Evolutionary conservation across 768 basidiomycete species (phyloP), one percentile per base, ranked within the genome.

Genomic region (Boletus tylopilopsis): DNA sequence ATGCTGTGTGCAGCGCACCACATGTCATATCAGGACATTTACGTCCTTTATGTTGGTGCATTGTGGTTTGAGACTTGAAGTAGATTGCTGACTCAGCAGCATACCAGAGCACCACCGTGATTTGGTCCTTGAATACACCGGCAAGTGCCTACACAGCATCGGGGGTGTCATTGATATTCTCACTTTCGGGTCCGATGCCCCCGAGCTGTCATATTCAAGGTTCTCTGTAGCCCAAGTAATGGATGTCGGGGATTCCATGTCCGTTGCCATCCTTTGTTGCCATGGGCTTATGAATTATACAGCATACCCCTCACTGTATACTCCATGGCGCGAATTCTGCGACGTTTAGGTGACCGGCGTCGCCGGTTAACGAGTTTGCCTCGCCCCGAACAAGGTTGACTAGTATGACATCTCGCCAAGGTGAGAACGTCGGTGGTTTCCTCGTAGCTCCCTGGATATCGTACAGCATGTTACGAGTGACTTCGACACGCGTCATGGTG

Each of bases 391-490:
- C 23, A 51, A 40, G 40, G 30, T 27, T 40, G 32, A 37, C 22
- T 46, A n/a, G n/a, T n/a, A 6, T 19, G 23, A 49, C 37, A 9
- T 21, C 36, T 51, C 40, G 42, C 25, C 27, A 47, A 46, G 45
- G 48, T 43, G 32, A 54, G 54, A 47, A 49, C 18, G 30, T 42
- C 58, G 55, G 56, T 42, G 33, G 45, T 51, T 63, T 49, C 50
- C 39, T 51, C 24, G 29, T 19, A 42, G 32, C 48, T 36, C 37
- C 48, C 43, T 18, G 36, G 16, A 35, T 24, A 35, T 25, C 34
- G 21, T 55, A 63, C 59, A 56, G 56, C 50, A 55, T 45, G 11
- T 7, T 42, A 30, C 9, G 34, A 33, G 11, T 36, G 29, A 3
- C 46, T 44, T 51, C 51, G 53, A 50, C n/a, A 8, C 22, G 15